Percentiles rank a stretch among this genome's conserved stretches.
Conservation (phyloP, 1,284 basidiomycete genomes). For the Malassezia furfur region DNA sequence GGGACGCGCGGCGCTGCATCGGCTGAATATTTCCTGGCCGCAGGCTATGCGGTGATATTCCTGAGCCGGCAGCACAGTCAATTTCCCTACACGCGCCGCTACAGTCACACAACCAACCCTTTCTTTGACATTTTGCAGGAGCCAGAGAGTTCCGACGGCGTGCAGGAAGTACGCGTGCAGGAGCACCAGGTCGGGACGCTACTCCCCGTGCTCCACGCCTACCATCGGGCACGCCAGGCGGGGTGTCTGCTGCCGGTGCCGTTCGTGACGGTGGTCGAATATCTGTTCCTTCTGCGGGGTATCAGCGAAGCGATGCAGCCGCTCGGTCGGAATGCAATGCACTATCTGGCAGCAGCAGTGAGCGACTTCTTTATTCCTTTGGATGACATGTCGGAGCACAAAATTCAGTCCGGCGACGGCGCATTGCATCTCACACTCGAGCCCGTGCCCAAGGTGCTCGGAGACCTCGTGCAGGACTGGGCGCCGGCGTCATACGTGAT, state of each 20-base stretch:
- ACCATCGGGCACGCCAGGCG: constrained; percentile 67
- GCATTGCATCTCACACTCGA: constrained; percentile 93
- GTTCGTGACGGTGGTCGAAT: constrained; percentile 92
- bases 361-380: constrained; percentile 93
- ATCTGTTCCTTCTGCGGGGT: constrained; percentile 79
- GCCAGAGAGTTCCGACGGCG: constrained; percentile 8
- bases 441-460: constrained; percentile 90
- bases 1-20: constrained; percentile 94
- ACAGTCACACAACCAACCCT: constrained; percentile 93
- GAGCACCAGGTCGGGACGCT: constrained; percentile 59
- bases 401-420: constrained; percentile 84
- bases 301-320: constrained; percentile 59
- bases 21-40: constrained; percentile 86
- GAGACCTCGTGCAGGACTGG: constrained; percentile 88
- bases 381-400: constrained; percentile 88
- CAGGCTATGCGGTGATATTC: constrained; percentile 94
- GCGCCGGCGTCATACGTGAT: constrained; percentile 81
- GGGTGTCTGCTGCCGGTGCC: constrained; percentile 73
- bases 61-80: constrained; percentile 95
- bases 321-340: constrained; percentile 68
- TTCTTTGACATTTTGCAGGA: constrained; percentile 91
- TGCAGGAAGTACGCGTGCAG: constrained; percentile 57
- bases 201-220: constrained; percentile 64
- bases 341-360: constrained; percentile 93
- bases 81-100: constrained; percentile 90